phyloP scores from a whole-genome alignment of 179 eudicot genomes.

The Beta macrorhiza region DNA sequence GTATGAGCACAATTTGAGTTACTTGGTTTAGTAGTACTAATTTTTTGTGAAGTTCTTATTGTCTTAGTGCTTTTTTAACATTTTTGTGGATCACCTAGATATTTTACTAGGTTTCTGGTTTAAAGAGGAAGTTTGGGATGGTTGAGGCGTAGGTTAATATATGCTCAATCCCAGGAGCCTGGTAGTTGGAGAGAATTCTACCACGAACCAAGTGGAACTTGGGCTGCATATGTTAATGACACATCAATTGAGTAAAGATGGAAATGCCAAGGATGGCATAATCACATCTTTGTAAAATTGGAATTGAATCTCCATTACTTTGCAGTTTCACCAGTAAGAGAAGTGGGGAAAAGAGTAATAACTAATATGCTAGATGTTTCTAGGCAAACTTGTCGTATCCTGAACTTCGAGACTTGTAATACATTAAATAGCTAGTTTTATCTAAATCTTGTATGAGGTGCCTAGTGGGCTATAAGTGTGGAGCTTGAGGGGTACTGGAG shows the following conservation, averaged over 20 bases:
- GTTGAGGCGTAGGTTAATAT: background rate
- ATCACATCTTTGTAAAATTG: background rate
- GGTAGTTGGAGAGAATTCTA: slow-evolving; percentile 1
- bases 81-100: background rate
- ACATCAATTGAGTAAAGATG: background rate
- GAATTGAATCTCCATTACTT: background rate
- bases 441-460: background rate
- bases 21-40: background rate
- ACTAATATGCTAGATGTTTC: background rate
- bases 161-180: background rate
- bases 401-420: background rate
- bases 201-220: background rate
- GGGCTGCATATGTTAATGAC: background rate
- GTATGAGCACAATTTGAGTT: slow-evolving; percentile 46
- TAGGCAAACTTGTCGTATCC: background rate
- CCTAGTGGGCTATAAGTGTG: background rate
- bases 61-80: background rate
- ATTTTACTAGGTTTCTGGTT: background rate
- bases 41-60: background rate
- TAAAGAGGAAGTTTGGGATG: background rate
- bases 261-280: background rate
- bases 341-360: background rate
- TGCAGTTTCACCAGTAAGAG: background rate
- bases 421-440: background rate
- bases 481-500: background rate